These are phyloP conservation scores for Colletotrichum sp. DNA, from an alignment of 2,329 filamentous ascomycete species.

Conservation along the genomic window DNA sequence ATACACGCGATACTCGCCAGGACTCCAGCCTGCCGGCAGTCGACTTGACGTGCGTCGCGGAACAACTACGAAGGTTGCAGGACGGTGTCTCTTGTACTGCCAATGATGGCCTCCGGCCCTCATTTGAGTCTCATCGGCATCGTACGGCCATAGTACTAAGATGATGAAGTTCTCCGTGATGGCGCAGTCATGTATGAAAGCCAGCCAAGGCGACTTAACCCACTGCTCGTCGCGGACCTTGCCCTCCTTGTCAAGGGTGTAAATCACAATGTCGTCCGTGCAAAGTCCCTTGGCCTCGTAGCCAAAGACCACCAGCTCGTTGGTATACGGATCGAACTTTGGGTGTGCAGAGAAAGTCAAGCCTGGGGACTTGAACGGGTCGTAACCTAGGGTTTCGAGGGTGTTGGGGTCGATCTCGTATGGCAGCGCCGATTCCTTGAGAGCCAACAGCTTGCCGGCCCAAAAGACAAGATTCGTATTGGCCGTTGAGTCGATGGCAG, in stretches of 20 bases:
- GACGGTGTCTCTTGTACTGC: slow-evolving; percentile 30
- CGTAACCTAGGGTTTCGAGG: slow-evolving; percentile 28
- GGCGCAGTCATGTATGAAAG: slow-evolving; percentile 41
- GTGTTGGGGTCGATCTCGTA: slow-evolving; percentile 39
- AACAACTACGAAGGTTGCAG: not conserved
- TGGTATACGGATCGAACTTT: slow-evolving; percentile 41
- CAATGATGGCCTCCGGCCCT: slow-evolving; percentile 41
- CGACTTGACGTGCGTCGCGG: not conserved
- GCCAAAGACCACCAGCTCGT: slow-evolving; percentile 42
- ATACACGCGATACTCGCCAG: slow-evolving; percentile 23
- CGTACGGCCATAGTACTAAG: not conserved
- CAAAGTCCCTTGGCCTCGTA: slow-evolving; percentile 42
- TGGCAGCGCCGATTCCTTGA: slow-evolving; percentile 50
- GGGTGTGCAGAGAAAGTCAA: slow-evolving; percentile 46
- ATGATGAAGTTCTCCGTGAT: slow-evolving; percentile 19
- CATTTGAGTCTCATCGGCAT: slow-evolving; percentile 20
- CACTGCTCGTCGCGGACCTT: slow-evolving; percentile 48
- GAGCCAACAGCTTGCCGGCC: slow-evolving; percentile 48
- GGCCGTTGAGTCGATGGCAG: slow-evolving; percentile 38
- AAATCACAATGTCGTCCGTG: slow-evolving; percentile 37
- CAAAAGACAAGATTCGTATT: slow-evolving; percentile 58
- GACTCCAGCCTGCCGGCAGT: slow-evolving; percentile 24
- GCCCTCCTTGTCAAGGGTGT: slow-evolving; percentile 31
- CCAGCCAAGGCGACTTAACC: slow-evolving; percentile 53
- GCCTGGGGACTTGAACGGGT: slow-evolving; percentile 8